Evolutionary conservation across 495 filamentous ascomycete species (phyloP).

Genomic region (Aspergillus heteromorphus): DNA sequence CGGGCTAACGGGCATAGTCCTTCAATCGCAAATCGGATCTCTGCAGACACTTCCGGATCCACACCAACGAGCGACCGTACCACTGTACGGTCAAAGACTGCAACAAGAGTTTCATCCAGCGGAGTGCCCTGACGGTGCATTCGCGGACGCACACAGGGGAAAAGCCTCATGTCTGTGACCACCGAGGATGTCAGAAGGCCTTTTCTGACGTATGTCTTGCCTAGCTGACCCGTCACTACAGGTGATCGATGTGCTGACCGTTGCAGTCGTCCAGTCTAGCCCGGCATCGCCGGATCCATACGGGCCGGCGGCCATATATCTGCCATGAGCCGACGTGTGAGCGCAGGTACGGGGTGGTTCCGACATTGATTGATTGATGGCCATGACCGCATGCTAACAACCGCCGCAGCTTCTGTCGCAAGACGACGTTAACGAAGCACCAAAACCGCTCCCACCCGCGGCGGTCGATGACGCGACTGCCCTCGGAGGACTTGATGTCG

Average conservation of each 20-base stretch:
- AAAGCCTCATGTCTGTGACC: conserved; percentile 80
- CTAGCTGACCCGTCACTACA: not conserved
- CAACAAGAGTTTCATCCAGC: conserved; percentile 85
- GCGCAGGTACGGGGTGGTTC: conserved; percentile 56
- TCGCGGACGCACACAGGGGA: conserved; percentile 84
- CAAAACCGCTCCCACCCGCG: conserved; percentile 63
- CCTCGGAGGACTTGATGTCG: conserved; percentile 38
- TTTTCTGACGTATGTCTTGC: conserved; percentile 72
- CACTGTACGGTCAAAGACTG: conserved; percentile 64
- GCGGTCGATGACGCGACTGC: conserved; percentile 43
- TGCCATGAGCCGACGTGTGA: conserved; percentile 73
- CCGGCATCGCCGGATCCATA: conserved; percentile 81
- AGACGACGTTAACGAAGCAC: conserved; percentile 85
- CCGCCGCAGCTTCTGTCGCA: conserved; percentile 70
- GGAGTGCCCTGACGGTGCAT: conserved; percentile 82
- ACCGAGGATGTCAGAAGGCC: conserved; percentile 72
- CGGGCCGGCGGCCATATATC: conserved; percentile 77
- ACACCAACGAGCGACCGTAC: conserved; percentile 85
- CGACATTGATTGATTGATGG: no score
- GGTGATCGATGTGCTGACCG: conserved; percentile 1
- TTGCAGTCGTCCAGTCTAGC: conserved; percentile 79
- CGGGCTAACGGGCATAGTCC: conserved; percentile 50
- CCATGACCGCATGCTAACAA: not conserved
- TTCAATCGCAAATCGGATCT: conserved; percentile 94
- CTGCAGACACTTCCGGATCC: conserved; percentile 81